Base-by-base conservation (phyloP, 2,329 filamentous ascomycete genomes). In the Neopestalotiopsis sp. region DNA sequence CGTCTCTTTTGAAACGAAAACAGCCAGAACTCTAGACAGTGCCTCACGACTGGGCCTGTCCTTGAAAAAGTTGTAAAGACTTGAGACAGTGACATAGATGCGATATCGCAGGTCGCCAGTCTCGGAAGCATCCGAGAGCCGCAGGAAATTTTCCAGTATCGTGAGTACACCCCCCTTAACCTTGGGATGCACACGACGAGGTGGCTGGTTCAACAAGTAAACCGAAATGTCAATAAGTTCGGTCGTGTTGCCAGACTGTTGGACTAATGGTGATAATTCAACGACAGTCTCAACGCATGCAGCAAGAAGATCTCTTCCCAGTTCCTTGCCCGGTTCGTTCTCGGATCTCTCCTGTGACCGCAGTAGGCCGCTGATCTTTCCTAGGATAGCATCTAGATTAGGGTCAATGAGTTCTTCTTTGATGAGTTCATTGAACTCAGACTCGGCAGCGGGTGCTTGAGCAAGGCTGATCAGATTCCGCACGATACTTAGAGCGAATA, bases 41-140 rank as follows among this genome's bases (percentile, higher is more conserved):
- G 93, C 86, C 71, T 90, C 86, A 67, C 96, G 88, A 76, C 94
- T 97, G 58, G 89, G 83, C 58, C 90, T 88, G 78, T 98, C 95
- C 74, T 91, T 93, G 83, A 98, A 95, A 78, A 95, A 97, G 67
- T 94, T 93, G 77, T 97, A 98, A 42, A 98, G 87, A 0, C 93
- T 91, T 4, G 93, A 91, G 10, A 96, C 81, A 0, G 93, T 93
- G 61, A 89, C 85, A 77, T 92, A 97, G 0, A 97, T 88, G 45
- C 88, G 86, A 59, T 86, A 82, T 63, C 89, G 89, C 17, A 95
- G 81, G 30, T 86, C 84, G 5, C 80, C 75, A 63, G 92, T 86
- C 69, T 87, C 84, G 62, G 86, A 81, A 10, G 87, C 81, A 68
- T 89, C 83, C 70, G 89, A 89, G 1, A 92, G 82, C 9, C 90